Conservation (phyloP, 1,139 yeast genomes). For the Insectozyma bohioensis region DNA sequence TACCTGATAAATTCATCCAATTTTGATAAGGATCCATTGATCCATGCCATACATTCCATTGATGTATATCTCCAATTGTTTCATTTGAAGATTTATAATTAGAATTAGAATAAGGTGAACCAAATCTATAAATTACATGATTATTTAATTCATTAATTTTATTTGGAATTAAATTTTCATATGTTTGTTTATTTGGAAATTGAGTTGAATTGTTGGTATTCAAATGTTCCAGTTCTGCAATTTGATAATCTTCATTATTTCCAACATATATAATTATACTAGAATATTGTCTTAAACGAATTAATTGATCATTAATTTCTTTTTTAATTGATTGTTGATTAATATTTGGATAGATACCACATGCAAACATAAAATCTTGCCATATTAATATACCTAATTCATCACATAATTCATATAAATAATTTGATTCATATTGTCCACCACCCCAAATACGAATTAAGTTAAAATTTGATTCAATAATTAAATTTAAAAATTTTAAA, state of each 20-base stretch:
- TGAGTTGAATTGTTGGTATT: constrained; percentile 26
- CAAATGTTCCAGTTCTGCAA: constrained; percentile 36
- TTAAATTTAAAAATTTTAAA: constrained; percentile 29
- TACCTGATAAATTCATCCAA: constrained; percentile 38
- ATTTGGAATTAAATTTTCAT: constrained; percentile 37
- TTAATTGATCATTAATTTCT: constrained; percentile 36
- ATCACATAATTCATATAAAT: constrained; percentile 45
- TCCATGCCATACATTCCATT: constrained; percentile 55
- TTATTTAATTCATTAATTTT: constrained; percentile 21
- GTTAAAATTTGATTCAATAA: constrained; percentile 39
- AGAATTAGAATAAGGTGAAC: constrained; percentile 40
- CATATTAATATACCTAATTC: constrained; percentile 42
- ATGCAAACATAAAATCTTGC: constrained; percentile 57
- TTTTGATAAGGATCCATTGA: constrained; percentile 42
- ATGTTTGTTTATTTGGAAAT: constrained; percentile 42
- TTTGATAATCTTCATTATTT: constrained; percentile 48
- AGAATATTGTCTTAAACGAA: constrained; percentile 36
- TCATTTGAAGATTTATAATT: constrained; percentile 31
- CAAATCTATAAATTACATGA: constrained; percentile 36
- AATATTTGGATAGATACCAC: constrained; percentile 46
- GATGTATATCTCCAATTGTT: constrained; percentile 45
- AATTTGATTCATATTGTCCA: constrained; percentile 43
- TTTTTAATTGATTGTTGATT: constrained; percentile 23
- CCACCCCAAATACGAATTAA: constrained; percentile 54
- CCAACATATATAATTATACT: constrained; percentile 38